Base-by-base conservation (phyloP, 2,329 filamentous ascomycete species). In the Pseudovirgaria hyperparasitica region DNA sequence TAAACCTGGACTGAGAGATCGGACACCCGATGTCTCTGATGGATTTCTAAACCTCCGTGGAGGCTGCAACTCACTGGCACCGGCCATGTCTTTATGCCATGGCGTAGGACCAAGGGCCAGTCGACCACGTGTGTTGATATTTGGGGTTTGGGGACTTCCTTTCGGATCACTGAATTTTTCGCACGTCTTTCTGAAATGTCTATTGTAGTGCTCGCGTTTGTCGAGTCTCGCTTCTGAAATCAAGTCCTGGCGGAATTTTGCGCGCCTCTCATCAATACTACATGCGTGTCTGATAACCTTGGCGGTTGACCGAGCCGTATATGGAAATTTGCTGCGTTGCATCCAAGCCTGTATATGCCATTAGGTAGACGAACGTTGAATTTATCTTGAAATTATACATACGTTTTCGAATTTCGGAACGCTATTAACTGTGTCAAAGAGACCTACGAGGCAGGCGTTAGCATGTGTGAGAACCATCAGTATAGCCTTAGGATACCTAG, bases 401-500 rank as follows among this genome's bases (percentile, higher is more conserved):
- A n/a, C 65, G 23, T 62, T 70, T 50, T 90, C 82, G 32, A 90
- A 90, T 3, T 69, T 65, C 1, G 80, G 79, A 0, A 86, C 79
- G 9, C 75, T 81, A 42, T 86, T 86, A 35, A 87, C 81, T 0
- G 79, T 85, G 40, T 87, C 81, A 36, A 87, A 90, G 0, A 90
- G 62, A 0, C 82, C 82, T n/a, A n/a, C n/a, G n/a, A n/a, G n/a
- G n/a, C n/a, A n/a, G n/a, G n/a, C n/a, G n/a, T n/a, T n/a, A n/a
- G n/a, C n/a, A n/a, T n/a, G n/a, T n/a, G n/a, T n/a, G n/a, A n/a
- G n/a, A n/a, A n/a, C n/a, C n/a, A n/a, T n/a, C n/a, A n/a, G n/a
- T n/a, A n/a, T n/a, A n/a, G n/a, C n/a, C n/a, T n/a, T n/a, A n/a
- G n/a, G n/a, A n/a, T n/a, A n/a, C n/a, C n/a, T 2, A 90, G 60